Evolutionary conservation across 306 rosid genomes (phyloP).

Genomic region (Vigna radiata): DNA sequence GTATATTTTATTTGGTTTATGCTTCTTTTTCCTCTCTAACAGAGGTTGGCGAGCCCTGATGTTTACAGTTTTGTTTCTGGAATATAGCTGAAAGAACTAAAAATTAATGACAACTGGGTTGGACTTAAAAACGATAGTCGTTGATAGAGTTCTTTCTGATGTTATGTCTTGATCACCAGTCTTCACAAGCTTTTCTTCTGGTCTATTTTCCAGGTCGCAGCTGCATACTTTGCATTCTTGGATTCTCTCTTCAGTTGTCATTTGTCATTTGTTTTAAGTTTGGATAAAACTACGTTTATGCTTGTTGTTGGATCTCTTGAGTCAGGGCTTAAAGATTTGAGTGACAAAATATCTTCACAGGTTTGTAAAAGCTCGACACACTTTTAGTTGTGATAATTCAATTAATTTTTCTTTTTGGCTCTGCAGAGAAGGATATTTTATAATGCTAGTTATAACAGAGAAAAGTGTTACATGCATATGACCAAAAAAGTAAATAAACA

Average conservation of each 20-base stretch:
- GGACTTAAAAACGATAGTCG: not conserved
- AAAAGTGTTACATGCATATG: no score
- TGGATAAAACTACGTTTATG: constrained; percentile 72
- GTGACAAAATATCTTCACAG: constrained; percentile 81
- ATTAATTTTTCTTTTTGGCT: not conserved
- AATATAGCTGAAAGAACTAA: not conserved
- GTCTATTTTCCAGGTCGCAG: constrained; percentile 66
- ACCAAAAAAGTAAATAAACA: no score
- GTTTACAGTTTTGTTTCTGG: not conserved
- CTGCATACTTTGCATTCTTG: constrained; percentile 80
- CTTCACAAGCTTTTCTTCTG: constrained; percentile 19
- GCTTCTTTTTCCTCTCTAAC: not conserved
- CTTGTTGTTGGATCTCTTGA: constrained; percentile 81
- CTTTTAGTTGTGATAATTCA: not conserved
- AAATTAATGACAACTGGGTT: constrained; percentile 1
- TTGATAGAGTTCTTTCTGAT: not conserved
- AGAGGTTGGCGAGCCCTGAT: not conserved
- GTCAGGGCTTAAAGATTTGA: constrained; percentile 89
- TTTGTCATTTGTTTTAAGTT: constrained; percentile 66
- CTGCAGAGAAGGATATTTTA: no score
- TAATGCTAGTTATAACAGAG: no score
- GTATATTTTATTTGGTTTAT: constrained; percentile 4
- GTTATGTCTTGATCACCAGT: not conserved
- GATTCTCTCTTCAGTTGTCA: constrained; percentile 80
- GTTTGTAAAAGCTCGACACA: constrained; percentile 49